Evolutionary conservation across 805 yeast species (phyloP).

Genomic region (Nakazawaea ambrosiae): DNA sequence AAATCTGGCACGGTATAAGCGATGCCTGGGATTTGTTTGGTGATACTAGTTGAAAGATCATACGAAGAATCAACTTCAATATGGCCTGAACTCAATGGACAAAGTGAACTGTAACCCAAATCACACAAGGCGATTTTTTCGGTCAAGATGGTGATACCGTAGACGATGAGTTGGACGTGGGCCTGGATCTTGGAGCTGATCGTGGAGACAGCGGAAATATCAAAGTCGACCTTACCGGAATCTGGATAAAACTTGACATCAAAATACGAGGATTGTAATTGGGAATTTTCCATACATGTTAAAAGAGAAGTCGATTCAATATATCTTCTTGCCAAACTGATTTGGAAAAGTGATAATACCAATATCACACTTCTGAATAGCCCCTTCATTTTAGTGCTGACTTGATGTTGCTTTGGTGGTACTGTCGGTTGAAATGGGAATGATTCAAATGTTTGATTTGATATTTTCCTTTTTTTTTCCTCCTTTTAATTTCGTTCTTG

Average conservation of each 20-base stretch:
- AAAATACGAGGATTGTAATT: slow-evolving; percentile 76
- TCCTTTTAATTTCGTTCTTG: too few species aligned
- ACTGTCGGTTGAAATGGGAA: background rate
- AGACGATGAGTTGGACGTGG: slow-evolving; percentile 59
- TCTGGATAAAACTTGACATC: slow-evolving; percentile 68
- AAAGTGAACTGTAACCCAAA: slow-evolving; percentile 44
- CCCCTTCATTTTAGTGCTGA: background rate
- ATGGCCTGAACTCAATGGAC: slow-evolving; percentile 88
- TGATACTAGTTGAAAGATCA: slow-evolving; percentile 31
- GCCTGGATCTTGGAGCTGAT: slow-evolving; percentile 69
- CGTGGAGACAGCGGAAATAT: slow-evolving; percentile 72
- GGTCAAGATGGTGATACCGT: slow-evolving; percentile 64
- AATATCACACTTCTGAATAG: slow-evolving; percentile 3
- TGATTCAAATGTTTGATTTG: background rate
- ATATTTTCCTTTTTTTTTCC: too few species aligned
- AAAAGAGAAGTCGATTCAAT: slow-evolving; percentile 53
- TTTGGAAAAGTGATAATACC: background rate
- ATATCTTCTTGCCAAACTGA: slow-evolving; percentile 20
- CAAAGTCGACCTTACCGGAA: slow-evolving; percentile 54
- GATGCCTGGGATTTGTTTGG: slow-evolving; percentile 61
- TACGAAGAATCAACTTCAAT: slow-evolving; percentile 58
- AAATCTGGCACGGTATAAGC: slow-evolving; percentile 91
- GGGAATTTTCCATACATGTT: slow-evolving; percentile 89
- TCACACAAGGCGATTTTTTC: slow-evolving; percentile 59
- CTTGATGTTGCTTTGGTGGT: background rate